These are phyloP conservation scores for Dactylonectria estremocensis DNA, from an alignment of 2,329 filamentous ascomycete genomes.

Conservation along the genomic window DNA sequence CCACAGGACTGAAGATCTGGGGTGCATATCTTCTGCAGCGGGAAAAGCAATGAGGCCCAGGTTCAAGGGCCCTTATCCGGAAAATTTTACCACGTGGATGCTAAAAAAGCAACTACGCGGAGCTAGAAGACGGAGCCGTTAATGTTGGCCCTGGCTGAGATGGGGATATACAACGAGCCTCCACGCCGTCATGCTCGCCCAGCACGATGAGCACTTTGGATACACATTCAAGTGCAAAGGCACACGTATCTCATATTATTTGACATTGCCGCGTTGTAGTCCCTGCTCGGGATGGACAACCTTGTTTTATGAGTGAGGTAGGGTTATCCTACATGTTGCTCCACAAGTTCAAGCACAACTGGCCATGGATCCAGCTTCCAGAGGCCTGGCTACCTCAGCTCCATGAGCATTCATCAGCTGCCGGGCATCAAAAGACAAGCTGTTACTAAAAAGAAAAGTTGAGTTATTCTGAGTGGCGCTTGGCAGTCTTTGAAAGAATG, in stretches of 20 bases:
- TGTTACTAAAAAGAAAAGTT: too few species aligned
- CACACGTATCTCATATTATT: background rate
- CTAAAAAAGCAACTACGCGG: constrained; percentile 7
- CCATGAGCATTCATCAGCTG: background rate
- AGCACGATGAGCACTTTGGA: background rate
- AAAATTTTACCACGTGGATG: background rate
- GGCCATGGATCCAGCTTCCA: background rate
- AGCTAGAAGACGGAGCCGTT: background rate
- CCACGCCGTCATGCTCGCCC: background rate
- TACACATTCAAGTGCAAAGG: background rate
- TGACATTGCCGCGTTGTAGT: background rate
- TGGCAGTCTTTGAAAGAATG: too few species aligned
- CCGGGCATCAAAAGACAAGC: too few species aligned
- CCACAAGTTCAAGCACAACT: background rate
- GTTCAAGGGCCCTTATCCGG: background rate
- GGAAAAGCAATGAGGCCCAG: constrained; percentile 15
- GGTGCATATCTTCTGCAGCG: constrained; percentile 7
- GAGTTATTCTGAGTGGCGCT: too few species aligned
- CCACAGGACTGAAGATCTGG: background rate
- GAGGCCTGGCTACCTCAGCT: background rate
- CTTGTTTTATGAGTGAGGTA: background rate
- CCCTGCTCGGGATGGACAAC: background rate
- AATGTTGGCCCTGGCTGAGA: background rate
- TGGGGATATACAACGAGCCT: background rate
- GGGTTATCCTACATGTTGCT: background rate